phyloP scores from a whole-genome alignment of 2,329 filamentous ascomycete genomes.

The Diaporthe humulicola region DNA sequence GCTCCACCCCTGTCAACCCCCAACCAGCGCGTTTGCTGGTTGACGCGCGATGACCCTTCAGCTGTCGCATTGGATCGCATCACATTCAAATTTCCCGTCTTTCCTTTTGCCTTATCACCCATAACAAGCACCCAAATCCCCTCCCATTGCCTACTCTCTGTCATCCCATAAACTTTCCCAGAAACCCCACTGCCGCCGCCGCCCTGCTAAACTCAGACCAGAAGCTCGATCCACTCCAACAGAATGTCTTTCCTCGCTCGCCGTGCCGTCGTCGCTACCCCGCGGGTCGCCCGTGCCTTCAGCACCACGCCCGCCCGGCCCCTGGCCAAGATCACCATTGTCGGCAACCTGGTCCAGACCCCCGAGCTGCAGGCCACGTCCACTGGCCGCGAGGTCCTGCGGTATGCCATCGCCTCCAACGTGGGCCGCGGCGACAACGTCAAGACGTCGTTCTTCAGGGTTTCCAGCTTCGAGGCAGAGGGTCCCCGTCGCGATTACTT shows the following conservation, averaged over 20 bases:
- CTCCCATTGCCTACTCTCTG: not conserved
- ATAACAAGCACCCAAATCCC: not conserved
- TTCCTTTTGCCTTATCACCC: slow-evolving; percentile 7
- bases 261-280: slow-evolving; percentile 48
- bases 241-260: slow-evolving; percentile 44
- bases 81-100: slow-evolving; percentile 27
- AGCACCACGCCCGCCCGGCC: slow-evolving; percentile 75
- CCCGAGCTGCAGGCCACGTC: slow-evolving; percentile 82
- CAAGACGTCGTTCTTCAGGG: slow-evolving; percentile 87
- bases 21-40: not conserved
- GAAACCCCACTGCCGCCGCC: slow-evolving; percentile 17
- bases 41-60: slow-evolving; percentile 23
- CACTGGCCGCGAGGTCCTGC: slow-evolving; percentile 80
- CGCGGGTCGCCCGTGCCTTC: slow-evolving; percentile 75
- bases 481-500: slow-evolving; percentile 80
- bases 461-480: slow-evolving; percentile 79
- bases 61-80: slow-evolving; percentile 26
- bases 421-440: slow-evolving; percentile 76
- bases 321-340: slow-evolving; percentile 85
- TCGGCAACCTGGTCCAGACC: slow-evolving; percentile 84
- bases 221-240: not conserved
- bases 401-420: slow-evolving; percentile 81
- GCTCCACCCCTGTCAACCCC: slow-evolving; percentile 21
- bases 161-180: not conserved
- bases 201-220: slow-evolving; percentile 41